Evolutionary conservation across 1,139 yeast species (phyloP).

Genomic region (Candida sojae): DNA sequence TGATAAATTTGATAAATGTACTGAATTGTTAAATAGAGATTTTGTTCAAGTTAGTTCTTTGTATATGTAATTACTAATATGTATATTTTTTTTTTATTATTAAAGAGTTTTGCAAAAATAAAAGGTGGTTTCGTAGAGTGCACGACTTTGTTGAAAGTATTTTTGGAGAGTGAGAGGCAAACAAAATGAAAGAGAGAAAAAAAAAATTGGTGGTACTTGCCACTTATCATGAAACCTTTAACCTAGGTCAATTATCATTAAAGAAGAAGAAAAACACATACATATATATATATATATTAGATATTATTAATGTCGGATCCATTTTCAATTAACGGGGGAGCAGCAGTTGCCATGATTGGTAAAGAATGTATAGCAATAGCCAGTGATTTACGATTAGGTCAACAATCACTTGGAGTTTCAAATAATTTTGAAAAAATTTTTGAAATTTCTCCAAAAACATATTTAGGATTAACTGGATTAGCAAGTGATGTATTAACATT

Average conservation of each 20-base stretch:
- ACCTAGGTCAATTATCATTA: too few species aligned
- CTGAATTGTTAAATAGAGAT: conserved; percentile 89
- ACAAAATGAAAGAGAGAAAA: background rate
- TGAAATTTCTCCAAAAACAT: conserved; percentile 76
- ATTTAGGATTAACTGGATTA: conserved; percentile 89
- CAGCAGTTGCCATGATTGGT: conserved; percentile 98
- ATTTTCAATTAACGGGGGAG: conserved; percentile 63
- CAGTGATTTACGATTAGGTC: conserved; percentile 90
- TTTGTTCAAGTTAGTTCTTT: conserved; percentile 95
- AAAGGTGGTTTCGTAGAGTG: background rate
- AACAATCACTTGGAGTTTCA: conserved; percentile 89
- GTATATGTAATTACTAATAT: conserved; percentile 49
- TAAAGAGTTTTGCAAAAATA: too few species aligned
- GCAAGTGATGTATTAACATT: conserved; percentile 93
- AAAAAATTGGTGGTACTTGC: background rate
- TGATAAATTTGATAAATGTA: conserved; percentile 84
- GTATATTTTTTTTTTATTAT: background rate
- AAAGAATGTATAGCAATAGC: conserved; percentile 98
- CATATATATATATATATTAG: background rate
- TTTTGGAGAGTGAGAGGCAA: background rate
- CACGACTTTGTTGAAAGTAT: background rate
- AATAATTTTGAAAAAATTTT: conserved; percentile 93
- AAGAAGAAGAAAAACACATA: background rate
- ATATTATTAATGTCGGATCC: conserved; percentile 45
- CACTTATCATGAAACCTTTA: too few species aligned